Conservation (phyloP, 345 rosid species). For the Hirschfeldia incana region DNA sequence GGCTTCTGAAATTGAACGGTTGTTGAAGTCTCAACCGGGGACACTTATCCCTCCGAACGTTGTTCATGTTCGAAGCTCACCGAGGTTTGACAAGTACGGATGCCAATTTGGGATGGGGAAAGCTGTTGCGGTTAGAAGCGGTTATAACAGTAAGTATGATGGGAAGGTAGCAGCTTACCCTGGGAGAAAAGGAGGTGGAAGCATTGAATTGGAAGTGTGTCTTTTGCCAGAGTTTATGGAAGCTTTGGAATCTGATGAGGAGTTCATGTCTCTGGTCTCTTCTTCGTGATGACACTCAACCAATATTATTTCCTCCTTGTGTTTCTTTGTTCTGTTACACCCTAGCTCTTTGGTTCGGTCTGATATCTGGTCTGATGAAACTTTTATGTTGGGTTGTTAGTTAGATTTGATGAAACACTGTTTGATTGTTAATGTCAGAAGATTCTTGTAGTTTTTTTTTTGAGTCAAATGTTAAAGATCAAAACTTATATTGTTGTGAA, state of each 20-base stretch:
- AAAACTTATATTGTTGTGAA: too few species aligned
- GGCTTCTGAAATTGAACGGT: neutral
- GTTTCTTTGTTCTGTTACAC: too few species aligned
- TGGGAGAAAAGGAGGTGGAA: constrained; percentile 62
- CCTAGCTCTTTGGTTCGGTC: too few species aligned
- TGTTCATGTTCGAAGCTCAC: constrained; percentile 75
- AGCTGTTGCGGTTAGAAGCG: constrained; percentile 63
- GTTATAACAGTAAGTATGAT: constrained; percentile 61
- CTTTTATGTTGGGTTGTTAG: too few species aligned
- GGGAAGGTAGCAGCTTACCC: constrained; percentile 59
- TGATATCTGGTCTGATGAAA: too few species aligned
- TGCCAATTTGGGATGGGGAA: constrained; percentile 72
- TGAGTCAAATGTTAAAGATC: too few species aligned
- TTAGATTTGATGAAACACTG: too few species aligned
- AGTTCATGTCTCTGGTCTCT: constrained; percentile 1
- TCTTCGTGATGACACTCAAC: neutral
- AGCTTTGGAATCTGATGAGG: constrained; percentile 54
- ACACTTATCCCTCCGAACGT: neutral
- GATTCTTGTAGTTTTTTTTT: too few species aligned
- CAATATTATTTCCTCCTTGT: too few species aligned
- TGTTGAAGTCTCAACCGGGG: neutral
- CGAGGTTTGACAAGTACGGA: constrained; percentile 71
- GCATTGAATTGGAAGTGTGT: constrained; percentile 67
- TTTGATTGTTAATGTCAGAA: too few species aligned
- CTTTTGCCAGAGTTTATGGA: constrained; percentile 54